Evolutionary conservation across 306 rosid species (phyloP).

Genomic region (Vigna reflexopilosa): DNA sequence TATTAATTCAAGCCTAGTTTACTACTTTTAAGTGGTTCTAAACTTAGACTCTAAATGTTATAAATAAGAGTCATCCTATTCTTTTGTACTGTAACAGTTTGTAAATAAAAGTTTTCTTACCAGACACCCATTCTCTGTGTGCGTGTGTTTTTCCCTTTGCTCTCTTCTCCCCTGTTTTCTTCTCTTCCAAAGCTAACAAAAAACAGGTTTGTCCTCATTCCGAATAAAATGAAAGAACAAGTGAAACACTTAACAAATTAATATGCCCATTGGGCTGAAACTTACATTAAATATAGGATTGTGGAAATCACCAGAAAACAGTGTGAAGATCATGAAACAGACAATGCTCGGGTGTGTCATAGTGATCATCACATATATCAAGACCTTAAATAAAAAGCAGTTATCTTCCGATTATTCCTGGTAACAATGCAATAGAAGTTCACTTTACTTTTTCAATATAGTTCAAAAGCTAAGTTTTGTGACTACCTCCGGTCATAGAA

Average conservation of each 20-base stretch:
- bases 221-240: conserved; percentile 36
- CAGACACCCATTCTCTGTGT: too few species aligned
- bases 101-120: too few species aligned
- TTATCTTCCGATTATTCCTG: conserved; percentile 81
- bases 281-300: conserved; percentile 88
- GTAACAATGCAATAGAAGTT: not conserved
- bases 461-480: conserved; percentile 1
- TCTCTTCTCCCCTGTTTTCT: too few species aligned
- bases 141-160: too few species aligned
- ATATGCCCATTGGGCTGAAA: conserved; percentile 31
- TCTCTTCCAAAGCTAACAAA: too few species aligned
- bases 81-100: too few species aligned
- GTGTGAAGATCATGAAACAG: conserved; percentile 73
- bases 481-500: conserved; percentile 42
- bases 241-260: conserved; percentile 9
- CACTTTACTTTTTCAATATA: conserved; percentile 2
- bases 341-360: conserved; percentile 94
- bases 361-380: conserved; percentile 96
- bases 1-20: too few species aligned
- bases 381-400: conserved; percentile 91
- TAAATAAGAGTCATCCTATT: too few species aligned
- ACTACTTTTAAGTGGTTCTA: too few species aligned
- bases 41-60: too few species aligned
- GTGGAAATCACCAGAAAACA: conserved; percentile 75
- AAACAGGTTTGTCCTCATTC: not conserved